A percentile compares a stretch with the other conserved stretches of the same genome.
phyloP scores from a whole-genome alignment of 1,284 basidiomycete species.

The Sparassis latifolia region DNA sequence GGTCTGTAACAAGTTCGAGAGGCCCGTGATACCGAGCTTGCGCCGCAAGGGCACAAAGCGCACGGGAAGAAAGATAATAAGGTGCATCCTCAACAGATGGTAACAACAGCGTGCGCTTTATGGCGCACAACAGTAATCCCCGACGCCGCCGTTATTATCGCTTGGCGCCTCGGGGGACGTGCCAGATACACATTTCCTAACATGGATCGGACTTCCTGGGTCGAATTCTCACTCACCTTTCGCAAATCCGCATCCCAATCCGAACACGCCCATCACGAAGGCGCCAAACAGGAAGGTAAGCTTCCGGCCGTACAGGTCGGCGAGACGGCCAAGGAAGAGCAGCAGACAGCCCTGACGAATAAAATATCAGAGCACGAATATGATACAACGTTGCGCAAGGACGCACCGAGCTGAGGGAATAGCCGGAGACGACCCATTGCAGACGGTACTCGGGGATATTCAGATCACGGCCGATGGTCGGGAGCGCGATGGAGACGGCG shows the following conservation, averaged over 20 bases:
- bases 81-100: too few species aligned
- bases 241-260: conserved; percentile 36
- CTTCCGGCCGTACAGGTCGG: conserved; percentile 55
- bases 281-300: conserved; percentile 43
- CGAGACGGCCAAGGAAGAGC: conserved; percentile 49
- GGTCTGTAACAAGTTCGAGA: too few species aligned
- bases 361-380: not conserved
- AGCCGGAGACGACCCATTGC: conserved; percentile 56
- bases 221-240: conserved; percentile 31
- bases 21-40: too few species aligned
- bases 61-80: too few species aligned
- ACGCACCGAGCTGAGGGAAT: conserved; percentile 39
- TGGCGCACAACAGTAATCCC: too few species aligned
- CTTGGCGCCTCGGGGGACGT: too few species aligned
- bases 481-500: conserved; percentile 41
- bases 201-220: too few species aligned
- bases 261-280: conserved; percentile 28
- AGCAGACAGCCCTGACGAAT: conserved; percentile 47
- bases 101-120: too few species aligned
- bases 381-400: not conserved
- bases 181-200: too few species aligned
- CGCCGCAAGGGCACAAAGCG: too few species aligned
- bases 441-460: conserved; percentile 36
- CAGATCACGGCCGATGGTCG: conserved; percentile 45
- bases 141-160: too few species aligned